Percentiles rank a stretch among this genome's conserved stretches.
Evolutionary conservation across 148 eudicot genomes (phyloP).

Genomic region (Arctostaphylos glauca): DNA sequence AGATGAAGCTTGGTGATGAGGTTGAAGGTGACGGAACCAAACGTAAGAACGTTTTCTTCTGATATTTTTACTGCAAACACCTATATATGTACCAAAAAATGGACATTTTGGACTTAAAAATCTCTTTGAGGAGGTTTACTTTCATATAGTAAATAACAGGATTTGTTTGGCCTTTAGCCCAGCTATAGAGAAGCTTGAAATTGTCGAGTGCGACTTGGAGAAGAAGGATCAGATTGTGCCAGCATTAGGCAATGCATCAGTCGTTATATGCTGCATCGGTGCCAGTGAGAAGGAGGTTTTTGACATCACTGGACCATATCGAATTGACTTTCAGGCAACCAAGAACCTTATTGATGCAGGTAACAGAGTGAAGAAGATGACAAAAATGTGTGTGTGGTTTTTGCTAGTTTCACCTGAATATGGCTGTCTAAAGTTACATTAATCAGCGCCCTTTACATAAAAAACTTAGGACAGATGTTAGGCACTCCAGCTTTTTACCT

Average conservation of each 20-base stretch:
- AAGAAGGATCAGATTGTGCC: constrained; percentile 51
- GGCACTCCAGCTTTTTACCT: neutral
- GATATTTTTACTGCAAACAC: neutral
- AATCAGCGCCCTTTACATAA: neutral
- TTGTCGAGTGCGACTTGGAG: constrained; percentile 89
- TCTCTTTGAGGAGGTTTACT: constrained; percentile 4
- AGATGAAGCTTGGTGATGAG: constrained; percentile 55
- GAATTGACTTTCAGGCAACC: constrained; percentile 82
- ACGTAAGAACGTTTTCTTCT: constrained; percentile 44
- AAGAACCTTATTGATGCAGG: constrained; percentile 90
- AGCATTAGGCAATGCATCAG: constrained; percentile 70
- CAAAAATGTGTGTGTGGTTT: neutral
- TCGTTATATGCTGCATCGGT: constrained; percentile 86
- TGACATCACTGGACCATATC: constrained; percentile 85
- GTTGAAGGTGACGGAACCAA: constrained; percentile 33
- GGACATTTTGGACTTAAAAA: neutral
- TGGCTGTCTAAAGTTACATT: neutral
- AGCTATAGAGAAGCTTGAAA: constrained; percentile 92
- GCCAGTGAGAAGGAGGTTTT: constrained; percentile 91
- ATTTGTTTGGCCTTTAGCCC: constrained; percentile 81
- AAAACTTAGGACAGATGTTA: neutral
- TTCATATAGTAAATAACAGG: constrained; percentile 37
- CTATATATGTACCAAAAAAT: neutral
- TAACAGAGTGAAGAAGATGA: constrained; percentile 6
- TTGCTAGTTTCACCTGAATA: neutral